Evolutionary conservation across 345 rosid species (phyloP), one percentile per base, ranked within the genome.

Genomic region (Heritiera fomes): DNA sequence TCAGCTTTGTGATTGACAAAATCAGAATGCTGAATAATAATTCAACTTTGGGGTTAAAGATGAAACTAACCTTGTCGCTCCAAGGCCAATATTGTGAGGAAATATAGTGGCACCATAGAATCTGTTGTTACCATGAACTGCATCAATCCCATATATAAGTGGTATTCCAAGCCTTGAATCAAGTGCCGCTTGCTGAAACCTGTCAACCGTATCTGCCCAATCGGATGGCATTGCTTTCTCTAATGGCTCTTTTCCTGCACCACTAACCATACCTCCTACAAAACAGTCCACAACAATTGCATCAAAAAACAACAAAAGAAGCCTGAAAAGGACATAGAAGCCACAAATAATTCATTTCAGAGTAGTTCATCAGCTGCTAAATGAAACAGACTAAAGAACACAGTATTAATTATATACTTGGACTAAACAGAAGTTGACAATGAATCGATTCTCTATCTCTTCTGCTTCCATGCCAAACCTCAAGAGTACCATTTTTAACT

Each of bases 81-180:
- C 98, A 71, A 95, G 98, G 74, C 90, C 91, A 72, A 95, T 75
- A 84, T 95, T 95, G 76, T 93, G 98, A 46, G 98, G 98, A 77
- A 92, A 95, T 60, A 93, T 65, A 5, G 98, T 95, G 81, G 95
- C 86, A 32, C 98, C 98, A 73, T 87, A 92, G 77, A 95, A 87
- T 58, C 83, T 83, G 76, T 89, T 90, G 84, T 94, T 93, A 47
- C 98, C 98, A 76, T 94, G 98, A 74, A 94, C 97, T 14, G 98
- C 98, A 87, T 95, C 99, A 40, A 83, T 87, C 78, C 97, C 98
- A 80, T 92, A 93, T 7, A 93, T 82, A 14, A 93, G 80, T 0
- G 99, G 97, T 56, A 93, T 93, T 61, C 99, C 93, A 40, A 93
- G 89, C 81, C 98, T 88, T 17, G 96, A 89, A 66, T 87, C 84